Evolutionary conservation across 805 yeast species (phyloP).

Genomic region (Candida schatavii): DNA sequence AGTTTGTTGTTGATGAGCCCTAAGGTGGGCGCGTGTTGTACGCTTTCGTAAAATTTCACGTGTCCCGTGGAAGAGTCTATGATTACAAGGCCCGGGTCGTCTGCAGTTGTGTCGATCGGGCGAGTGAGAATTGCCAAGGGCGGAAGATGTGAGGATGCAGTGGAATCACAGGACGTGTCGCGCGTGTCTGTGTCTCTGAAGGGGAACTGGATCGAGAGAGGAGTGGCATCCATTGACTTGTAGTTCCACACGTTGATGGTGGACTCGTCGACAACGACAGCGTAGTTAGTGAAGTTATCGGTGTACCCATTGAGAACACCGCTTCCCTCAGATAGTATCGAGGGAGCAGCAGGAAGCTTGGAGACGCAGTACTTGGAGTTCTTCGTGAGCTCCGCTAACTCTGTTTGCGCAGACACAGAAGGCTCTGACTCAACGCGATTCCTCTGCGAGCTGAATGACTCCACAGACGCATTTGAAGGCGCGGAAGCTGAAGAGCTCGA

Average conservation of each 20-base stretch:
- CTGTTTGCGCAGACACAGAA: background rate
- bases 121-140: conserved; percentile 59
- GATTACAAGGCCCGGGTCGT: conserved; percentile 69
- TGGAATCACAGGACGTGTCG: conserved; percentile 16
- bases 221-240: conserved; percentile 56
- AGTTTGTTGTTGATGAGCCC: conserved; percentile 49
- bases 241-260: conserved; percentile 69
- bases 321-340: conserved; percentile 22
- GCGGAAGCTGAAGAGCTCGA: no score
- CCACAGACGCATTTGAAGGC: no score
- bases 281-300: conserved; percentile 47
- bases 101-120: conserved; percentile 49
- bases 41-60: conserved; percentile 69
- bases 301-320: conserved; percentile 38
- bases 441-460: no score
- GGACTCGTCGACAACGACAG: conserved; percentile 47
- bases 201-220: conserved; percentile 55
- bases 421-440: background rate
- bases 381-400: conserved; percentile 49
- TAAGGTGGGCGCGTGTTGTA: conserved; percentile 65
- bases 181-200: conserved; percentile 18
- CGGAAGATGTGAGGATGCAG: conserved; percentile 12
- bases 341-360: conserved; percentile 56
- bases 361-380: conserved; percentile 57
- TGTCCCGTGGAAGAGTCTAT: conserved; percentile 58